Percentiles rank a stretch among this genome's conserved stretches.
These are phyloP conservation scores for Russula foetens DNA, from an alignment of 768 basidiomycete genomes.

Conservation along the genomic window DNA sequence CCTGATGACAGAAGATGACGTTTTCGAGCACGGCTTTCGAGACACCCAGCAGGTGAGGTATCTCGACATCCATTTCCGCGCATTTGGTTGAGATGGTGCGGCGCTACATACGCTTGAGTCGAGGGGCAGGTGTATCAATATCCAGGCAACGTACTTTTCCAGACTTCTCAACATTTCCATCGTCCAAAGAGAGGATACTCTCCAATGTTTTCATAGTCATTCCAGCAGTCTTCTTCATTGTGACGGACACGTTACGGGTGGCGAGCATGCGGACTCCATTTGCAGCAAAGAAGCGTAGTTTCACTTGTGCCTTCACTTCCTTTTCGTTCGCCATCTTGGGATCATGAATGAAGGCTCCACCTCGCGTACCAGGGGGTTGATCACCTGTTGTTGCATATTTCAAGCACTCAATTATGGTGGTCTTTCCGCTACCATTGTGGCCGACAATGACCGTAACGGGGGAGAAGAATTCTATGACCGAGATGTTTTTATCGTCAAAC, in stretches of 20 bases:
- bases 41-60: constrained; percentile 88
- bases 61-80: constrained; percentile 92
- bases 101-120: constrained; percentile 40
- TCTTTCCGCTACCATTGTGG: constrained; percentile 97
- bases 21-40: constrained; percentile 98
- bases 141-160: constrained; percentile 54
- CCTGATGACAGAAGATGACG: constrained; percentile 99
- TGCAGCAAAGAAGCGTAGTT: constrained; percentile 84
- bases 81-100: constrained; percentile 94
- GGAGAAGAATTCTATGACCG: constrained; percentile 93
- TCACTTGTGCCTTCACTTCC: constrained; percentile 98
- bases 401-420: constrained; percentile 97
- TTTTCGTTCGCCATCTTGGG: constrained; percentile 99
- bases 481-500: constrained; percentile 91
- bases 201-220: constrained; percentile 98
- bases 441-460: constrained; percentile 99
- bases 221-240: constrained; percentile 79
- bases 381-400: constrained; percentile 99
- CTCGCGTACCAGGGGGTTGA: constrained; percentile 93
- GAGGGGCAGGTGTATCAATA: not conserved
- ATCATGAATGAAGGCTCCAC: constrained; percentile 98
- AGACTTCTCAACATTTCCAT: constrained; percentile 54
- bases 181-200: constrained; percentile 71
- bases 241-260: constrained; percentile 84
- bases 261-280: constrained; percentile 88